A percentile compares a stretch with the other conserved stretches of the same genome.
Evolutionary conservation across 495 filamentous ascomycete genomes (phyloP).

Genomic region (Penicillium robsamsonii): DNA sequence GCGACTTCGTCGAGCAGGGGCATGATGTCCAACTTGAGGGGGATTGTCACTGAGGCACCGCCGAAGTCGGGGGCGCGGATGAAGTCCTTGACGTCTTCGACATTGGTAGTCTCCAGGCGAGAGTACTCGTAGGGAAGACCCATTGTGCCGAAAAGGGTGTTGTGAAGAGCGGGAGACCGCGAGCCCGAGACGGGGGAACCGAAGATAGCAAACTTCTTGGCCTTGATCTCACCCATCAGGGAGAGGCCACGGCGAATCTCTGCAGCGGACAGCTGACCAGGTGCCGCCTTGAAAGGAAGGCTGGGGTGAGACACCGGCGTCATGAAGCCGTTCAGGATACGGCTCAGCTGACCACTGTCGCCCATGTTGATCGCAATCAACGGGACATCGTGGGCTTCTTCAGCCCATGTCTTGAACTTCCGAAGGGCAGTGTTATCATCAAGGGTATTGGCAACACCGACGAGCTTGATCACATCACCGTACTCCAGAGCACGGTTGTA

Average conservation of each 20-base stretch:
- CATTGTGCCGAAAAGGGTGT: constrained; percentile 70
- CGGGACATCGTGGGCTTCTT: constrained; percentile 66
- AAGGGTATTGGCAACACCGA: constrained; percentile 73
- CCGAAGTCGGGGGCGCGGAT: constrained; percentile 77
- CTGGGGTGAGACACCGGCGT: constrained; percentile 91
- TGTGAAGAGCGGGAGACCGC: constrained; percentile 85
- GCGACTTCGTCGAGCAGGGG: constrained; percentile 75
- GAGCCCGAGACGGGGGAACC: constrained; percentile 79
- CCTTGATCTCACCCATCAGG: constrained; percentile 74
- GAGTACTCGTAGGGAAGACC: constrained; percentile 88
- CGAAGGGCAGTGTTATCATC: constrained; percentile 84
- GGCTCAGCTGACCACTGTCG: constrained; percentile 77
- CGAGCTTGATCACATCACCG: constrained; percentile 92
- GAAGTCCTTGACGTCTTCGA: constrained; percentile 60
- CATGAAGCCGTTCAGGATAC: constrained; percentile 88
- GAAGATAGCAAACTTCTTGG: constrained; percentile 80
- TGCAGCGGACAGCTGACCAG: constrained; percentile 86
- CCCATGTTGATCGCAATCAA: constrained; percentile 98
- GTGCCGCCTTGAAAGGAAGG: constrained; percentile 88
- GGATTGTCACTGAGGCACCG: constrained; percentile 92
- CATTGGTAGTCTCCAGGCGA: constrained; percentile 72
- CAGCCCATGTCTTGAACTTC: constrained; percentile 77
- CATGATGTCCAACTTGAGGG: constrained; percentile 88
- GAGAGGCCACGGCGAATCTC: constrained; percentile 80
- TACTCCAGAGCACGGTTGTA: constrained; percentile 85